Conservation (phyloP, 2,329 filamentous ascomycete genomes). For the Monosporascus sp. region DNA sequence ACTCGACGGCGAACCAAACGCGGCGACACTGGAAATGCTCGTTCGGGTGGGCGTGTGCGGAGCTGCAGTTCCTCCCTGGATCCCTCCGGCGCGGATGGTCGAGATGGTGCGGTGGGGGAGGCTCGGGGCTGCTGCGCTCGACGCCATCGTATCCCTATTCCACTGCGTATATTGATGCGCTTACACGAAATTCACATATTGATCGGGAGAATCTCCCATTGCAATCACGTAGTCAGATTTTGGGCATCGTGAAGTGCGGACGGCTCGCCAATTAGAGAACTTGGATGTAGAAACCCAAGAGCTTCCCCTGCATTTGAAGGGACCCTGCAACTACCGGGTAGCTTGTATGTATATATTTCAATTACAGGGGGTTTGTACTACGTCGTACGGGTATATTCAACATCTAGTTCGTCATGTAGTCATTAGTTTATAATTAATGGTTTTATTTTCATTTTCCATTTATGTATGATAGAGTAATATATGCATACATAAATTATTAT, state of each 20-base stretch:
- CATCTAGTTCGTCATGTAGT: no score
- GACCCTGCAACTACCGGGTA: no score
- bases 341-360: neutral
- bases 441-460: no score
- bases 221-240: neutral
- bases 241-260: neutral
- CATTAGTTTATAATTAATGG: no score
- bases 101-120: conserved; percentile 55
- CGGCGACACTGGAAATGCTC: conserved; percentile 42
- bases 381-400: no score
- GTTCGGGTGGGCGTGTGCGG: conserved; percentile 56
- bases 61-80: conserved; percentile 32
- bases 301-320: neutral
- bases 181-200: neutral
- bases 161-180: neutral
- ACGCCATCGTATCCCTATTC: conserved; percentile 34
- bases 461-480: no score
- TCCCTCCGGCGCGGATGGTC: conserved; percentile 45
- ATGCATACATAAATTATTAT: no score
- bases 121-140: conserved; percentile 31
- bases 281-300: neutral
- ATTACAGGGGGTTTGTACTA: neutral
- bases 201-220: neutral
- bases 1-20: conserved; percentile 55
- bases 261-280: neutral